Evolutionary conservation across 148 eudicot species (phyloP), one percentile per base, ranked within the genome.

Genomic region (Chenopodium formosanum): DNA sequence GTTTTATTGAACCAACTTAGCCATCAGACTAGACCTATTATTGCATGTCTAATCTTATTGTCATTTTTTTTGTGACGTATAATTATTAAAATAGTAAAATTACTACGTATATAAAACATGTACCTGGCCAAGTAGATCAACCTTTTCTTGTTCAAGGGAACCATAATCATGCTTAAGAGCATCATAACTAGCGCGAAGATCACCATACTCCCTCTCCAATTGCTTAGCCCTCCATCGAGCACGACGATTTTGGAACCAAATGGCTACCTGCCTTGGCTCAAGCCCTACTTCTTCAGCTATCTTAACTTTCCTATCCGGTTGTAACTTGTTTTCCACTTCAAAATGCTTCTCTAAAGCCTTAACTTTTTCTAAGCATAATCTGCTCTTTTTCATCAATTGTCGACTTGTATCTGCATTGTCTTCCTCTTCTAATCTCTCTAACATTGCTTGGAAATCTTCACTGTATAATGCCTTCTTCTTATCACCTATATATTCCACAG

Each of bases 231-330:
- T 94, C 93, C 94, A 96, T 69, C 99, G 74, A 0, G 99, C 98
- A 0, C 99, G 89, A 50, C 97, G 97, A 83, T 96, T 96, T 53
- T 96, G 99, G 89, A 96, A 96, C 99, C 99, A 96, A 34, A 96
- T 94, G 0, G 99, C 98, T 11, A 96, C 99, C 76, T 96, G 99
- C 73, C 99, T 79, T 12, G 99, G 98, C 90, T 96, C 95, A 47
- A 96, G 86, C 31, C 98, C 95, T 8, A 96, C 91, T 64, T 96
- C 99, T 50, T 92, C 88, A 1, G 99, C 99, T 22, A 96, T 86
- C 88, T 82, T 94, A 31, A 88, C 80, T 79, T 96, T 96, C 72
- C 97, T 88, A 66, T 96, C 99, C 0, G 99, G 98, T 77, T 92
- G 94, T 1, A 96, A 91, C 82, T 92, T 96, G 88, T 96, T 96